Evolutionary conservation across 1,284 basidiomycete species (phyloP).

Genomic region (Cystobasidium sp.): DNA sequence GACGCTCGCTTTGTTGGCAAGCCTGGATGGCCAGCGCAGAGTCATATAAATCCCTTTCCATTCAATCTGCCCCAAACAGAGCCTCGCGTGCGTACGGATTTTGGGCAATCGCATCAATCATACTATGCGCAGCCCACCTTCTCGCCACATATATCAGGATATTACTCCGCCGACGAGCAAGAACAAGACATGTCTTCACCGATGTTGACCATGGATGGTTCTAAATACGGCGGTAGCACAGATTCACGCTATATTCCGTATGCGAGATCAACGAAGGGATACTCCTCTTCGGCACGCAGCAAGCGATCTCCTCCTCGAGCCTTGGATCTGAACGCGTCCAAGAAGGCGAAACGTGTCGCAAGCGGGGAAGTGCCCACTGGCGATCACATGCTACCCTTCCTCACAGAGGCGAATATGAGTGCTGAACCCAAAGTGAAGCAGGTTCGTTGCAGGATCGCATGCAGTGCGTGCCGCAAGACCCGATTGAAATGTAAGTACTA

Average conservation of each 20-base stretch:
- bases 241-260: conserved; percentile 29
- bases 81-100: conserved; percentile 12
- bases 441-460: conserved; percentile 35
- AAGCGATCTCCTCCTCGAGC: conserved; percentile 7
- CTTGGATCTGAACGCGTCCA: not conserved
- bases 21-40: conserved; percentile 10
- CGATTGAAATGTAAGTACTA: conserved; percentile 35
- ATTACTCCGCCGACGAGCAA: conserved; percentile 15
- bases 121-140: not conserved
- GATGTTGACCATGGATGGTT: not conserved
- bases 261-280: conserved; percentile 1
- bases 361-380: not conserved
- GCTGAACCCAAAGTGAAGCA: conserved; percentile 9
- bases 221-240: not conserved
- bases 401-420: not conserved
- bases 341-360: conserved; percentile 15
- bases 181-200: conserved; percentile 1
- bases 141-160: not conserved
- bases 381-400: not conserved
- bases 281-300: not conserved
- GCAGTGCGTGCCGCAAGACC: conserved; percentile 39
- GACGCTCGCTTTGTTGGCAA: conserved; percentile 37
- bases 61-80: conserved; percentile 5
- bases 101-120: not conserved
- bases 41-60: not conserved